These are phyloP conservation scores for Vararia minispora DNA, from an alignment of 768 basidiomycete species.

Conservation along the genomic window DNA sequence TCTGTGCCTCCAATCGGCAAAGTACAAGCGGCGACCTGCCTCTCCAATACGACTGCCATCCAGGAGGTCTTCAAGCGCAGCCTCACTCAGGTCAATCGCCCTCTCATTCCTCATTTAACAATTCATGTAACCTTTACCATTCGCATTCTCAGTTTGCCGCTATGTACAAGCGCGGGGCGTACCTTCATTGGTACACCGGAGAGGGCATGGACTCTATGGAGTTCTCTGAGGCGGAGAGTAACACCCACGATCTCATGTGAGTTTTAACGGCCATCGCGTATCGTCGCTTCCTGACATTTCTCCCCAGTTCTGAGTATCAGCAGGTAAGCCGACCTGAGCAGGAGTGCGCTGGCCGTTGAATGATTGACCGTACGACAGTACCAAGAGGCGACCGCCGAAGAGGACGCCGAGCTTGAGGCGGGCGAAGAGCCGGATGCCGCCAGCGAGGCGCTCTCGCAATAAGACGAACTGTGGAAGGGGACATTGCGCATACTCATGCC, in stretches of 20 bases:
- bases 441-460: no score
- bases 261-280: conserved; percentile 19
- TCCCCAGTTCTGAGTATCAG: conserved; percentile 76
- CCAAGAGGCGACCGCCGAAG: conserved; percentile 13
- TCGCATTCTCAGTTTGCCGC: conserved; percentile 57
- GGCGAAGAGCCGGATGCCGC: conserved; percentile 5
- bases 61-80: conserved; percentile 81
- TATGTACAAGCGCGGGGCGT: conserved; percentile 81
- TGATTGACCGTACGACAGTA: conserved; percentile 4
- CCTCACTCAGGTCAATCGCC: conserved; percentile 37
- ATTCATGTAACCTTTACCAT: conserved; percentile 2
- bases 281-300: conserved; percentile 8
- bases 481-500: no score
- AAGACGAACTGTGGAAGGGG: no score
- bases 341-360: background rate
- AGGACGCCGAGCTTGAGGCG: conserved; percentile 6
- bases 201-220: conserved; percentile 89
- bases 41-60: conserved; percentile 73
- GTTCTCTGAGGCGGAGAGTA: conserved; percentile 83
- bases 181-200: conserved; percentile 84
- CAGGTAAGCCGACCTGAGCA: conserved; percentile 35
- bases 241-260: conserved; percentile 69
- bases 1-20: conserved; percentile 79
- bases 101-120: background rate
- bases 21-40: conserved; percentile 56